These are phyloP conservation scores for Termitomyces sp. DNA, from an alignment of 768 basidiomycete genomes.

Conservation along the genomic window DNA sequence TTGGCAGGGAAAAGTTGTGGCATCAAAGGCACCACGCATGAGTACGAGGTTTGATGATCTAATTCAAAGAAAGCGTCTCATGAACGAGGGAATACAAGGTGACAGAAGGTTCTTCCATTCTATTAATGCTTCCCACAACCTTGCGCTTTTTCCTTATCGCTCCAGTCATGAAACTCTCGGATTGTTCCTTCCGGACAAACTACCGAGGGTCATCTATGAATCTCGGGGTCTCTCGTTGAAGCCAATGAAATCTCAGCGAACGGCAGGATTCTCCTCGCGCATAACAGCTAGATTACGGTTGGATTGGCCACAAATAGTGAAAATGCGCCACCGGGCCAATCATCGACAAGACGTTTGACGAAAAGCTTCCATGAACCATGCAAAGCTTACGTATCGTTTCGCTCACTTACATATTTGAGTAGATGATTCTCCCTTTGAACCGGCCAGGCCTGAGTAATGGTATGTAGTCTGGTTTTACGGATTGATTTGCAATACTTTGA, in stretches of 20 bases:
- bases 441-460: too few relatives aligned
- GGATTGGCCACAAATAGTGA: neutral
- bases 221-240: neutral
- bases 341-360: neutral
- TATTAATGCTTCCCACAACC: neutral
- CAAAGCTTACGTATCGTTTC: neutral
- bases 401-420: neutral
- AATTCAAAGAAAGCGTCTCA: neutral
- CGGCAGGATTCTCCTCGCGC: slow-evolving; percentile 2
- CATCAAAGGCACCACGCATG: neutral
- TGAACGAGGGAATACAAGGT: neutral
- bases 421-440: neutral
- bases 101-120: neutral
- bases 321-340: slow-evolving; percentile 6
- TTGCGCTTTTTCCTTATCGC: neutral
- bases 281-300: neutral
- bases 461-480: neutral
- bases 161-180: neutral
- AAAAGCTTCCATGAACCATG: neutral
- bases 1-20: neutral
- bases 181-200: neutral
- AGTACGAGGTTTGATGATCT: neutral
- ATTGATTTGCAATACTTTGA: neutral
- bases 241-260: neutral
- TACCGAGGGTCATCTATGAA: neutral